These are phyloP conservation scores for Pseudohyphozyma bogoriensis DNA, from an alignment of 768 basidiomycete species.

Conservation along the genomic window DNA sequence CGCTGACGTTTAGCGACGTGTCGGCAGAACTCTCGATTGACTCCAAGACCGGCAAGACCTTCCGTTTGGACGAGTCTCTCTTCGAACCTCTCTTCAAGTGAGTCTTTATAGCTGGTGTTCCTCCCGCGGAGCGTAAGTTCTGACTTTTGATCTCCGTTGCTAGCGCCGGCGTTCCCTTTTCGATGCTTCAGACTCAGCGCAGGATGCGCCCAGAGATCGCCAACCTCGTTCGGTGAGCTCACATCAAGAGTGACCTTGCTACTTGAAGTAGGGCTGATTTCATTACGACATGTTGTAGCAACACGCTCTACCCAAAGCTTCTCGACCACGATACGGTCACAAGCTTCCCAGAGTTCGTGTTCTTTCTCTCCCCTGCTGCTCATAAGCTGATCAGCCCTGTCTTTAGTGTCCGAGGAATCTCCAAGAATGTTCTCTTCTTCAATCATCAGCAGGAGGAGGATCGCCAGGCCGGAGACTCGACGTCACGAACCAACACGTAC, in stretches of 20 bases:
- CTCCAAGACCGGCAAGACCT: conserved; percentile 50
- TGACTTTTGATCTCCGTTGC: no score
- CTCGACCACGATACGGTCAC: no score
- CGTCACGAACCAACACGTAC: conserved; percentile 56
- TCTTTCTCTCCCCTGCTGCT: no score
- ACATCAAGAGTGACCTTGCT: conserved; percentile 20
- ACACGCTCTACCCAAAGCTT: conserved; percentile 13
- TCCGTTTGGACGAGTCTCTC: conserved; percentile 59
- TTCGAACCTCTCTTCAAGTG: conserved; percentile 59
- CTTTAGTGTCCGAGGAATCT: conserved; percentile 53
- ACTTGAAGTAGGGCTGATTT: no score
- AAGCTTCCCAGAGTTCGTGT: no score
- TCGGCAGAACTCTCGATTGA: conserved; percentile 58
- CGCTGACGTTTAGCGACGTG: conserved; percentile 1
- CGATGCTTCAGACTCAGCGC: conserved; percentile 59
- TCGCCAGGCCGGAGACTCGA: conserved; percentile 51
- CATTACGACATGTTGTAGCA: neutral
- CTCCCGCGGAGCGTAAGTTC: neutral
- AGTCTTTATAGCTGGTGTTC: conserved; percentile 20
- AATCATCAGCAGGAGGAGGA: conserved; percentile 55
- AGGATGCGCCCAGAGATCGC: conserved; percentile 67
- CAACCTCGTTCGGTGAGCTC: conserved; percentile 47
- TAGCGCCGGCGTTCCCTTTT: conserved; percentile 46
- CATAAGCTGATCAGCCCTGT: conserved; percentile 48
- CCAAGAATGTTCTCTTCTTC: conserved; percentile 58